Evolutionary conservation across 192 early-diverging fungal genomes (phyloP).

Genomic region (Mortierella claussenii): DNA sequence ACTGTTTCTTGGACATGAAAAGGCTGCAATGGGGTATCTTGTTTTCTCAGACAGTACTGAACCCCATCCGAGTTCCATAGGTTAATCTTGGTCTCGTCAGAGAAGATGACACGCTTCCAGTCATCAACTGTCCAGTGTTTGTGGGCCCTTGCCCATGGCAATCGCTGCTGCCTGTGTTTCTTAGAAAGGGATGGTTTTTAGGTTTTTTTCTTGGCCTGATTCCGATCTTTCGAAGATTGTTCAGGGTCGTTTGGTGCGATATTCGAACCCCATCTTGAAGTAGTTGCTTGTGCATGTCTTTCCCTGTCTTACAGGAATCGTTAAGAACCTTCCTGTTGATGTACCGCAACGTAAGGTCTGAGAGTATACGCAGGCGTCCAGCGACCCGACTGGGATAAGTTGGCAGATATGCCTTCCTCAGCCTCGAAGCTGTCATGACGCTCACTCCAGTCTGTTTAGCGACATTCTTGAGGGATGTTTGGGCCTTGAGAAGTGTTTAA

Average conservation of each 20-base stretch:
- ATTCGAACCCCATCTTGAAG: no score
- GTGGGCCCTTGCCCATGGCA: conserved; percentile 21
- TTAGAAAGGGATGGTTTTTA: conserved; percentile 1
- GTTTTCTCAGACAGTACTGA: no score
- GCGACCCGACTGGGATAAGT: neutral
- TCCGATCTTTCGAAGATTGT: conserved; percentile 1
- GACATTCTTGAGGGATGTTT: no score
- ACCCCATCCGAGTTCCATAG: conserved; percentile 42
- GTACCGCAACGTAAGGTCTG: neutral
- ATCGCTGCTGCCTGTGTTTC: neutral
- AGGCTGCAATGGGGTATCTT: no score
- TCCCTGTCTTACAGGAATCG: no score
- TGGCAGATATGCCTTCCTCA: neutral
- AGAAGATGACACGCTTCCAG: conserved; percentile 52
- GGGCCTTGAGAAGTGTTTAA: no score
- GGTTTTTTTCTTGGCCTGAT: neutral
- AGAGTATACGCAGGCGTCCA: conserved; percentile 1
- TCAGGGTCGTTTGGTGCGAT: no score
- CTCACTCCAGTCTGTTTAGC: neutral
- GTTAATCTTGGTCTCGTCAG: conserved; percentile 16
- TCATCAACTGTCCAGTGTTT: conserved; percentile 51
- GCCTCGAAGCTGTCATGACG: neutral
- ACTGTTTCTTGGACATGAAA: no score
- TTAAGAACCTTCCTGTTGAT: neutral
- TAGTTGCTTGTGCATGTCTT: no score